phyloP scores from a whole-genome alignment of 73 alveolate genomes.

The Loxodes magnus region DNA sequence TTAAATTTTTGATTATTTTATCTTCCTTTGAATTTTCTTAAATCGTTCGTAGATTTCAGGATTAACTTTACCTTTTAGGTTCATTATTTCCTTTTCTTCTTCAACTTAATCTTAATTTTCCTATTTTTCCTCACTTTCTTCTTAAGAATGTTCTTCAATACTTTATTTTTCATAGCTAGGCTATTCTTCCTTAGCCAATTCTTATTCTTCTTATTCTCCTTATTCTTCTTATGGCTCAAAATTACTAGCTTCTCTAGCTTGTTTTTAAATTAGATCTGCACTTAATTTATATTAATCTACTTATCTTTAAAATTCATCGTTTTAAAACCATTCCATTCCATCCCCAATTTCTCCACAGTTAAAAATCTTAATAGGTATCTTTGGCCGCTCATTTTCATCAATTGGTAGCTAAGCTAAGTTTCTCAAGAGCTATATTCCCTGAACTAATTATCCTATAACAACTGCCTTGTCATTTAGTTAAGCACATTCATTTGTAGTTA shows the following conservation, averaged over 20 bases:
- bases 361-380: conserved; percentile 64
- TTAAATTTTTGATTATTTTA: conserved; percentile 41
- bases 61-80: too few species aligned
- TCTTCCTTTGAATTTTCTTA: conserved; percentile 19
- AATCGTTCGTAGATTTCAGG: too few species aligned
- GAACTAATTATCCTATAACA: conserved; percentile 85
- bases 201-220: background rate
- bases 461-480: conserved; percentile 67
- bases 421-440: conserved; percentile 68
- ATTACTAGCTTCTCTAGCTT: conserved; percentile 5
- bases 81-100: conserved; percentile 12
- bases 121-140: conserved; percentile 8
- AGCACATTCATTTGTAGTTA: conserved; percentile 34
- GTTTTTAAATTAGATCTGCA: background rate
- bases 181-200: too few species aligned
- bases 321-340: conserved; percentile 6
- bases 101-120: conserved; percentile 18
- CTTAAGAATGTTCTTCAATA: conserved; percentile 1
- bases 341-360: conserved; percentile 79
- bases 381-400: conserved; percentile 76
- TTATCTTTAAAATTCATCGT: conserved; percentile 3
- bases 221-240: background rate
- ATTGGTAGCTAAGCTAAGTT: conserved; percentile 53
- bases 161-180: background rate
- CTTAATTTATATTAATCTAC: conserved; percentile 5